Evolutionary conservation across 306 rosid genomes (phyloP).

Genomic region (Quercus dentata): DNA sequence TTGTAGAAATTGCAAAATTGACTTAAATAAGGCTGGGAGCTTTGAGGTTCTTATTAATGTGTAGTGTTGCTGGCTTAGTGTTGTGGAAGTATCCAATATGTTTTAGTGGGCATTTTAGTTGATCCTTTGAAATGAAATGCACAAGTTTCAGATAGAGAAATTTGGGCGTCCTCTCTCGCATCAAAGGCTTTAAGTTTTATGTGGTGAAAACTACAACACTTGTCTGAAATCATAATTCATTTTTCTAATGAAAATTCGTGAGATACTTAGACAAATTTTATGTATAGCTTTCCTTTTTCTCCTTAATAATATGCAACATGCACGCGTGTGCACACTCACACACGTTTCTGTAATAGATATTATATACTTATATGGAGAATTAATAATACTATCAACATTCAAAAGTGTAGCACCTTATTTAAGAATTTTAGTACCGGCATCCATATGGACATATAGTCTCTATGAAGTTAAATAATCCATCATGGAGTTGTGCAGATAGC

Average conservation of each 20-base stretch:
- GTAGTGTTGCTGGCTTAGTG: background rate
- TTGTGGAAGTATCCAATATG: background rate
- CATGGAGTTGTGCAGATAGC: too few relatives aligned
- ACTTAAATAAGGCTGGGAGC: background rate
- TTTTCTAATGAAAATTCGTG: background rate
- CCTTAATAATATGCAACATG: too few relatives aligned
- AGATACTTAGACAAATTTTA: background rate
- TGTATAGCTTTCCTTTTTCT: too few relatives aligned
- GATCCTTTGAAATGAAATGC: background rate
- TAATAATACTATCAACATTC: too few relatives aligned
- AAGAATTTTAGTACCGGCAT: too few relatives aligned
- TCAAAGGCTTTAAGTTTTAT: background rate
- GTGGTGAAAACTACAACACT: background rate
- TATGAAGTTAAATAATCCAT: too few relatives aligned
- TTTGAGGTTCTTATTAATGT: background rate
- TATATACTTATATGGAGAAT: too few relatives aligned
- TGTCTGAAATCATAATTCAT: background rate
- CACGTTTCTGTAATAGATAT: too few relatives aligned
- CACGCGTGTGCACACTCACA: too few relatives aligned
- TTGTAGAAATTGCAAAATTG: background rate
- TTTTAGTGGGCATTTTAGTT: background rate
- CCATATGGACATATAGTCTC: too few relatives aligned
- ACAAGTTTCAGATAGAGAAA: background rate
- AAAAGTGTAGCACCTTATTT: too few relatives aligned
- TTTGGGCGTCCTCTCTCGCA: background rate